Evolutionary conservation across 768 basidiomycete genomes (phyloP).

Genomic region (Mrakia gelida): DNA sequence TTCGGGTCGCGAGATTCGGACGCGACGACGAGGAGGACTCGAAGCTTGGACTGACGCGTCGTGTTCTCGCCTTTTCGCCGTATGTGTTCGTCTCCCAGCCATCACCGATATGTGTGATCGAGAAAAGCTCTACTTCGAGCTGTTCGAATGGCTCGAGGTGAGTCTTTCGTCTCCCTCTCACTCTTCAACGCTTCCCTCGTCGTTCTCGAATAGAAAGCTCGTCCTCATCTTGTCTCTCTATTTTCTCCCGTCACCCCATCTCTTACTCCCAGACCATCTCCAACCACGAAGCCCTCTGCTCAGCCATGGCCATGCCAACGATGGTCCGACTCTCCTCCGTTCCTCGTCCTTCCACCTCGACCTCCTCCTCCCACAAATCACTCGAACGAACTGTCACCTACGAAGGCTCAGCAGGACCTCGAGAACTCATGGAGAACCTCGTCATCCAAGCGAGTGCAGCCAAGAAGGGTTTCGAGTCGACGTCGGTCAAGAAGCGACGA

Average conservation of each 20-base stretch:
- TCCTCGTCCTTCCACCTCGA: conserved; percentile 56
- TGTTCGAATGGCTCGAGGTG: conserved; percentile 91
- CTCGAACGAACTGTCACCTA: conserved; percentile 75
- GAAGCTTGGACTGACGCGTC: background rate
- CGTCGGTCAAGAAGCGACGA: conserved; percentile 49
- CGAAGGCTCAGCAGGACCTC: conserved; percentile 55
- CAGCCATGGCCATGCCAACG: conserved; percentile 96
- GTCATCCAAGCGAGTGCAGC: conserved; percentile 91
- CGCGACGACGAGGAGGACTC: too few relatives aligned
- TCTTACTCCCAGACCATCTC: conserved; percentile 67
- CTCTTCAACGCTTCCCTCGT: too few relatives aligned
- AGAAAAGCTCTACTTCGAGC: conserved; percentile 73
- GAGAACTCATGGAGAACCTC: conserved; percentile 84
- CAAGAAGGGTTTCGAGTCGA: conserved; percentile 52
- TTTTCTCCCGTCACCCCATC: background rate
- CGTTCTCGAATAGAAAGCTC: too few relatives aligned
- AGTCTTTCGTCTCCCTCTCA: conserved; percentile 7
- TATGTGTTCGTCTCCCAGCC: conserved; percentile 41
- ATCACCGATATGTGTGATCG: conserved; percentile 92
- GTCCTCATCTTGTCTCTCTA: background rate
- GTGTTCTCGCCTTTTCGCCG: too few relatives aligned
- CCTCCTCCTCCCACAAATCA: conserved; percentile 38
- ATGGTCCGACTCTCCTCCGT: conserved; percentile 76
- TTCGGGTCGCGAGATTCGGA: too few relatives aligned
- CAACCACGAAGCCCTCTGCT: conserved; percentile 83